Evolutionary conservation across 768 basidiomycete genomes (phyloP).

Genomic region (Naganishia onofrii): DNA sequence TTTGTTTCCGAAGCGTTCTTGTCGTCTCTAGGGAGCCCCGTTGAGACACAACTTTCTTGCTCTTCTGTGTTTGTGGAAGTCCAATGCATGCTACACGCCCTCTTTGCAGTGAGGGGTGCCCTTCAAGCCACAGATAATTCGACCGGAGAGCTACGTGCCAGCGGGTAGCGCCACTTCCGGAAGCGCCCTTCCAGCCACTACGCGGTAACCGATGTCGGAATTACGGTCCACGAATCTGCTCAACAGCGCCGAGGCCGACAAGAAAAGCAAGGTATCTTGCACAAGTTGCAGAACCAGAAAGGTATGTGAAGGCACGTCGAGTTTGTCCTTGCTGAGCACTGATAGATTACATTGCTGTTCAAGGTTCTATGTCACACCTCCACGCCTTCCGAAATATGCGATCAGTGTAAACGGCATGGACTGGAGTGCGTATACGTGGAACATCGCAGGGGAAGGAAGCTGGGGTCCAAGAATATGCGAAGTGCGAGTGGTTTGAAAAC

Average conservation of each 20-base stretch:
- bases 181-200: neutral
- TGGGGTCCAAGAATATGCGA: slow-evolving; percentile 10
- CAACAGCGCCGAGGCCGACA: slow-evolving; percentile 1
- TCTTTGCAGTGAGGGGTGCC: neutral
- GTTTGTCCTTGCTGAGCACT: neutral
- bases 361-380: slow-evolving; percentile 16
- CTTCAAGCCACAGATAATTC: too few relatives aligned
- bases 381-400: slow-evolving; percentile 5
- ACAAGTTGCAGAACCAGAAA: slow-evolving; percentile 20
- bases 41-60: too few relatives aligned
- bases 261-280: slow-evolving; percentile 22
- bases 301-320: neutral
- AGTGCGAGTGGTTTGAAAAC: neutral
- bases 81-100: too few relatives aligned
- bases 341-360: neutral
- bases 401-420: slow-evolving; percentile 19
- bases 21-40: too few relatives aligned
- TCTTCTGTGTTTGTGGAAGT: too few relatives aligned
- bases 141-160: too few relatives aligned
- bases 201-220: neutral
- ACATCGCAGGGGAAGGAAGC: slow-evolving; percentile 23
- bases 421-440: slow-evolving; percentile 18
- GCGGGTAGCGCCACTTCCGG: too few relatives aligned
- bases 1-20: too few relatives aligned
- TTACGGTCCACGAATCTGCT: neutral